A percentile compares a stretch with the other conserved stretches of the same genome.
These are phyloP conservation scores for Pythium phragmiticola DNA, from an alignment of 352 stramenopile species.

Conservation along the genomic window DNA sequence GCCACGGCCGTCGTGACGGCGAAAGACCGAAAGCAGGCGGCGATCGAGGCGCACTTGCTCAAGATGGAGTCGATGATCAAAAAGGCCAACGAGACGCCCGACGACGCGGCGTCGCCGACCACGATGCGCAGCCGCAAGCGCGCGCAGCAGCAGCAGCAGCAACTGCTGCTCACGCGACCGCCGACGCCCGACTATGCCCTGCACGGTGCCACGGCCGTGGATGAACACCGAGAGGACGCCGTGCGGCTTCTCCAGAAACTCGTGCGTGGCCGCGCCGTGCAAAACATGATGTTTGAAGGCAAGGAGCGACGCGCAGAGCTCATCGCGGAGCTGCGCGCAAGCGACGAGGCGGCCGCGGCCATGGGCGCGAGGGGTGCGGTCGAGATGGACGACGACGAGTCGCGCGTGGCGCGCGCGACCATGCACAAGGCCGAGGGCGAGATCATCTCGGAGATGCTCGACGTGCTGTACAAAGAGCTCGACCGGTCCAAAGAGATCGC, in stretches of 20 bases:
- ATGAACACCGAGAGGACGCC: slow-evolving; percentile 61
- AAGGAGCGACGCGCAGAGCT: slow-evolving; percentile 86
- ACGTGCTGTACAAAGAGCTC: slow-evolving; percentile 90
- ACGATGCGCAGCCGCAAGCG: slow-evolving; percentile 23
- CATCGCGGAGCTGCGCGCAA: slow-evolving; percentile 85
- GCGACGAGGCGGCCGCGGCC: slow-evolving; percentile 42
- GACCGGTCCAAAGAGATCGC: slow-evolving; percentile 75
- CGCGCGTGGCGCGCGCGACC: slow-evolving; percentile 43
- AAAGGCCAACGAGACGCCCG: slow-evolving; percentile 43
- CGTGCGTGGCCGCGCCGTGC: slow-evolving; percentile 85
- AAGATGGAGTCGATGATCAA: slow-evolving; percentile 89
- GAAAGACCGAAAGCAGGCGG: slow-evolving; percentile 74
- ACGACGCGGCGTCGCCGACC: background rate
- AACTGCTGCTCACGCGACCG: slow-evolving; percentile 59
- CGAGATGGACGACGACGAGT: slow-evolving; percentile 38
- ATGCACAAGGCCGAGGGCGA: slow-evolving; percentile 81
- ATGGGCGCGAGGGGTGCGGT: background rate
- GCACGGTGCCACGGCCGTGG: slow-evolving; percentile 29
- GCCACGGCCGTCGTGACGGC: slow-evolving; percentile 17
- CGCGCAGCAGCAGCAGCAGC: slow-evolving; percentile 40
- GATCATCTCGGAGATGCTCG: slow-evolving; percentile 85
- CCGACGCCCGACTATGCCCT: slow-evolving; percentile 73
- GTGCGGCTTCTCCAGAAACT: slow-evolving; percentile 87
- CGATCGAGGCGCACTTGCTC: slow-evolving; percentile 77
- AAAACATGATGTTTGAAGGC: slow-evolving; percentile 94